Evolutionary conservation across 345 rosid species (phyloP).

Genomic region (Corymbia maculata): DNA sequence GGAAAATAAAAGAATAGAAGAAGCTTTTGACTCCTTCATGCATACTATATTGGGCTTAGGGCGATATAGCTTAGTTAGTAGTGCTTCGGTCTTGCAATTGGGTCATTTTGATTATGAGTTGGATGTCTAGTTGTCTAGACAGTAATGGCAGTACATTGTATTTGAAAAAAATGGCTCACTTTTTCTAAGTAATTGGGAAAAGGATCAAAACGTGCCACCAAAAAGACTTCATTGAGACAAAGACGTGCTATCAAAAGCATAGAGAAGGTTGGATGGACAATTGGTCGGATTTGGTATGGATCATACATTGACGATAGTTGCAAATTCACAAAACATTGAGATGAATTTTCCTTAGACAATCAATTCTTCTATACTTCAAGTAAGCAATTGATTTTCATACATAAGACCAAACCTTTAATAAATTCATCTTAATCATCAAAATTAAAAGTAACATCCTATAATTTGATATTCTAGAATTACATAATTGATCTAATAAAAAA

Average conservation of each 20-base stretch:
- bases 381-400: background rate
- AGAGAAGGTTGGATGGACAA: background rate
- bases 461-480: background rate
- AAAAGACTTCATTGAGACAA: background rate
- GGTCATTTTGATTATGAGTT: background rate
- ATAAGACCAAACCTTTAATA: background rate
- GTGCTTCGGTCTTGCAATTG: background rate
- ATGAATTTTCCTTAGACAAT: background rate
- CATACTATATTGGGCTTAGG: background rate
- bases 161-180: too few relatives aligned
- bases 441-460: background rate
- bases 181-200: background rate
- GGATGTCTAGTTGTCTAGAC: background rate
- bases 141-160: background rate
- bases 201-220: too few relatives aligned
- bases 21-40: background rate
- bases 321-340: background rate
- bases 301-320: background rate
- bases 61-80: background rate
- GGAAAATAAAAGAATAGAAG: background rate
- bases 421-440: rapidly evolving
- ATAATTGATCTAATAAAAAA: too few relatives aligned
- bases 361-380: background rate
- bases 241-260: background rate
- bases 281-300: too few relatives aligned